Base-by-base conservation (phyloP, 129 eudicot species). In the Daucus carota region DNA sequence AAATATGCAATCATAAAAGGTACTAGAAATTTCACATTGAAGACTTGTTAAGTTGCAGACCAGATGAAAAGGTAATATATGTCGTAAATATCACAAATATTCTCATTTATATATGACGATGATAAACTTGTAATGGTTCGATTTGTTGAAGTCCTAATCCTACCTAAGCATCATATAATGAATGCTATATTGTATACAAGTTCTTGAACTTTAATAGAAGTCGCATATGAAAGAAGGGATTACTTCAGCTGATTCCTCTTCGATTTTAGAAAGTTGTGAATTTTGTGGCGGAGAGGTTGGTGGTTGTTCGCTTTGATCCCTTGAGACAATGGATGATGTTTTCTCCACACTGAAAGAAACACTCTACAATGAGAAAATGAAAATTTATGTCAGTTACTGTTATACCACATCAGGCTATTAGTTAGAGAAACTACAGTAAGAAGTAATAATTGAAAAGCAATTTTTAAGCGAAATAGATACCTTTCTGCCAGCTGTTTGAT, bases 221-320 rank as follows among this genome's bases (percentile, higher is more conserved):
- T 44, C 28, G 8, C 44, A 12, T 20, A 31, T 1, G 17, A n/a
- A 31, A 31, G 9, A 73, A 48, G 65, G 36, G 65, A 46, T 46
- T 48, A 48, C 29, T 6, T 48, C 20, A 72, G 79, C 82, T 76
- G 80, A 86, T 79, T 79, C 83, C 67, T 79, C 78, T 10, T 14
- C 78, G 16, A 76, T 75, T 4, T 80, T 78, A 52, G 82, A 71
- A 20, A 75, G 80, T 7, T 36, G 77, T 60, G 43, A 40, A 1
- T 43, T 74, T 60, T 78, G 29, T 52, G 45, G 72, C 38, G 15
- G 80, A 63, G 82, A 74, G 42, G 77, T 79, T 3, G 52, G 74
- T 59, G 81, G 26, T 70, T 36, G 72, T 3, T 72, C 75, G 1
- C 34, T 65, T n/a, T 68, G 13, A 14, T 52, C 74, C 70, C 50